Base-by-base conservation (phyloP, 148 eudicot species). In the Chenopodium quinoa region DNA sequence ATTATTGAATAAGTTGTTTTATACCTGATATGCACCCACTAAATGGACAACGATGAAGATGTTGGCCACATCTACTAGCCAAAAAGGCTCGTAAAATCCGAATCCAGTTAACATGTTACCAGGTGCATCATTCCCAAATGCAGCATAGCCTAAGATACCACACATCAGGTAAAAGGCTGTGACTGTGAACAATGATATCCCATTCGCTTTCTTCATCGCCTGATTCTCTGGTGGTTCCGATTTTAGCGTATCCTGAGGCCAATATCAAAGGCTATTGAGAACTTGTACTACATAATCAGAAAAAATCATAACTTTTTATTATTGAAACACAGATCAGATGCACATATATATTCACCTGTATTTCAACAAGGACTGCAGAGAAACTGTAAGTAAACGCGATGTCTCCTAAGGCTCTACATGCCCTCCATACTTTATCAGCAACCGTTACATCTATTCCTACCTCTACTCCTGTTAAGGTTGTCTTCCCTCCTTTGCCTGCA, bases 371-470 rank as follows among this genome's bases (percentile, higher is more conserved):
- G 63, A 93, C 84, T 48, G 82, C 90, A 68, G 94, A 87, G 76
- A 84, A 91, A 47, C 86, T 83, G 75, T 89, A 91, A 31, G 97
- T 93, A 52, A 93, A 88, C 2, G 97, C 97, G 66, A 93, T 91
- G 75, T 91, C 91, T 4, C 97, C 97, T 0, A 93, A 77, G 32
- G 94, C 93, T 78, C 86, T 71, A 29, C 89, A 91, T 86, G 88
- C 87, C 29, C 83, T 88, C 92, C 92, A 93, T 4, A 81, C 85
- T 81, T 93, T 93, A 13, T 91, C 91, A 52, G 90, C 85, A 6
- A 87, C 86, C 40, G 97, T 78, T 83, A 91, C 71, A 46, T 83
- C 81, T 1, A 83, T 77, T 27, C 94, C 90, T 52, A 91, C 81
- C 71, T 86, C 89, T 19, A 90, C 87, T 25, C 97, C 97, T 7